These are phyloP conservation scores for Rhypophila decipiens DNA, from an alignment of 495 filamentous ascomycete species.

Conservation along the genomic window DNA sequence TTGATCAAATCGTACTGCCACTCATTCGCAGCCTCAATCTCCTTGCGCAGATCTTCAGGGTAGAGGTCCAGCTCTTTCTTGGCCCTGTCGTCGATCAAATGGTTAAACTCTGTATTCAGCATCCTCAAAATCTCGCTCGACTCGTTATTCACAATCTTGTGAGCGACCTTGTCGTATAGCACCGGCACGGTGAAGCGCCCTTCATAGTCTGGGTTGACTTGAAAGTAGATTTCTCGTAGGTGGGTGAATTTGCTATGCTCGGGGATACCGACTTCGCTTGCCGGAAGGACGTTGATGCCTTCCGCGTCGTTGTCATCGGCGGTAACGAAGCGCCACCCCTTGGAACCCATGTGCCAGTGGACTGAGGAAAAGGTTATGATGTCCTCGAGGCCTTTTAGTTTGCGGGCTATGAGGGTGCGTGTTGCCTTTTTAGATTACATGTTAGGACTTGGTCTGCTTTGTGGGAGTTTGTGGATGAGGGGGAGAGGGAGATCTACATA, in stretches of 20 bases:
- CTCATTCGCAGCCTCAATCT: slow-evolving; percentile 57
- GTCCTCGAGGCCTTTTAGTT: slow-evolving; percentile 73
- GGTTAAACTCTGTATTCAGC: slow-evolving; percentile 56
- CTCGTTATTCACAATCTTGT: slow-evolving; percentile 79
- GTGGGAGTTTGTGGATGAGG: neutral
- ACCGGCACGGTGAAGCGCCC: slow-evolving; percentile 76
- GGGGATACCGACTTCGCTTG: slow-evolving; percentile 62
- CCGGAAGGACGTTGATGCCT: slow-evolving; percentile 38
- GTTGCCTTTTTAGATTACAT: slow-evolving; percentile 43
- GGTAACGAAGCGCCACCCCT: slow-evolving; percentile 78
- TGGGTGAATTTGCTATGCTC: slow-evolving; percentile 52
- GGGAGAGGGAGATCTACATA: slow-evolving; percentile 6
- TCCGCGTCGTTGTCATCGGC: slow-evolving; percentile 52
- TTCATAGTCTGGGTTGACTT: slow-evolving; percentile 59
- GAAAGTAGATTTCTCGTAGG: slow-evolving; percentile 67
- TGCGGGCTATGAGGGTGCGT: slow-evolving; percentile 64
- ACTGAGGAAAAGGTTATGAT: slow-evolving; percentile 64
- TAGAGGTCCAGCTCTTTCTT: slow-evolving; percentile 57
- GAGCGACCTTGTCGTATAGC: slow-evolving; percentile 67
- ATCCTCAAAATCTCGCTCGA: slow-evolving; percentile 77
- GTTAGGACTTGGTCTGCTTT: neutral
- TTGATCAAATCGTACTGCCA: slow-evolving; percentile 65
- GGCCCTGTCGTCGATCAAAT: no score
- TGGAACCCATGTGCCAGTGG: slow-evolving; percentile 58
- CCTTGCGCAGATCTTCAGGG: slow-evolving; percentile 41